Conservation (phyloP, 1,284 basidiomycete genomes). For the Marasmius sp. region DNA sequence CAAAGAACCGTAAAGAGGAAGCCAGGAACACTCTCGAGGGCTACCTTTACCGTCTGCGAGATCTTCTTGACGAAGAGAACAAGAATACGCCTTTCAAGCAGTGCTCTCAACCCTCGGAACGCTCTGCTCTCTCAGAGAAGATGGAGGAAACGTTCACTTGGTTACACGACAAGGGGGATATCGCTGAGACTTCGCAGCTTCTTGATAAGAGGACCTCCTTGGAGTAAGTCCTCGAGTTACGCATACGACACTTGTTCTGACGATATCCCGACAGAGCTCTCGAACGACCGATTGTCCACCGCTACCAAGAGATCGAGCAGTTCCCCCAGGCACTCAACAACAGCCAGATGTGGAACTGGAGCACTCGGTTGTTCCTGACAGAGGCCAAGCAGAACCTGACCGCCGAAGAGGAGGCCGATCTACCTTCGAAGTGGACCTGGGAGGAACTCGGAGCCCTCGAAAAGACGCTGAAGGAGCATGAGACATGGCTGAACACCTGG, state of each 20-base stretch:
- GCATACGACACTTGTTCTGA: neutral
- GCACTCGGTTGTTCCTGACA: slow-evolving; percentile 75
- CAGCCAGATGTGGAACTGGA: slow-evolving; percentile 82
- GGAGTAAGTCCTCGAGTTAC: slow-evolving; percentile 59
- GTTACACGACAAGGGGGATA: slow-evolving; percentile 86
- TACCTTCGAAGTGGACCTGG: slow-evolving; percentile 75
- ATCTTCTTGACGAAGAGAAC: slow-evolving; percentile 72
- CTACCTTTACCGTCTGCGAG: slow-evolving; percentile 89
- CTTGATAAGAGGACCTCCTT: slow-evolving; percentile 73
- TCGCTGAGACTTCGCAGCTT: slow-evolving; percentile 75
- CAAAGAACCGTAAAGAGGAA: slow-evolving; percentile 83
- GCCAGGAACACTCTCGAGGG: slow-evolving; percentile 90
- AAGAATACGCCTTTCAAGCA: slow-evolving; percentile 73
- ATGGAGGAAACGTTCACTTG: slow-evolving; percentile 76
- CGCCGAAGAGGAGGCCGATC: slow-evolving; percentile 50
- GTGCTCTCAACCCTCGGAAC: slow-evolving; percentile 76
- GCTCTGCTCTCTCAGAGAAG: slow-evolving; percentile 61
- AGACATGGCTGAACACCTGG: slow-evolving; percentile 76
- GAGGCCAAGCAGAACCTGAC: slow-evolving; percentile 78
- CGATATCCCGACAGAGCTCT: slow-evolving; percentile 50
- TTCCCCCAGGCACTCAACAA: slow-evolving; percentile 74
- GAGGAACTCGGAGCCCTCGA: slow-evolving; percentile 82
- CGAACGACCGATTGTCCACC: slow-evolving; percentile 81
- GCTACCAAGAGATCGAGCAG: slow-evolving; percentile 84
- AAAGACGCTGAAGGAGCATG: slow-evolving; percentile 72